Evolutionary conservation across 345 rosid species (phyloP), one percentile per base, ranked within the genome.

Genomic region (Carallia brachiata): DNA sequence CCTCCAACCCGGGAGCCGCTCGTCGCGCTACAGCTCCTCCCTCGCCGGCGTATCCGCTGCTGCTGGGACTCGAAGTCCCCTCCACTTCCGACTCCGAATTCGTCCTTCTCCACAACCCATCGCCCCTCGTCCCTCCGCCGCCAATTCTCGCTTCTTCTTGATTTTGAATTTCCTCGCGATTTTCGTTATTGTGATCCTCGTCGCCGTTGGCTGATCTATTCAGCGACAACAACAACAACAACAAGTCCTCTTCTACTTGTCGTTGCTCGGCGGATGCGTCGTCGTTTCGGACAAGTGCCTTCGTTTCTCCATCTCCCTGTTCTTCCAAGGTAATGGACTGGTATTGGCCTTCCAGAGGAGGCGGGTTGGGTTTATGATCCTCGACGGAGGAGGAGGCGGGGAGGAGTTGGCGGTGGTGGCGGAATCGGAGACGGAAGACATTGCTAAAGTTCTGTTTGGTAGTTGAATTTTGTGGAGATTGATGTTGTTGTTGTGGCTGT

Each of bases 31-130:
- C 97, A 90, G 53, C 92, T 95, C 56, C 97, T 86, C 94, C 88
- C 86, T 83, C 98, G 31, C 92, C 98, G 3, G 91, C 99, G 66
- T 92, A 95, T 9, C 99, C 97, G 39, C 99, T 92, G 63, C 97
- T 95, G 58, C 91, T 88, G 27, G 99, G 94, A 73, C 96, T 92
- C 40, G 82, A 72, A 65, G 84, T 88, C 63, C 78, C 83, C 40
- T 83, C 92, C 77, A 80, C 87, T 75, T 88, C 89, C 52, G 82
- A 69, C 73, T 83, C 91, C 75, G 81, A 80, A 65, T 81, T 86
- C 75, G 68, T 75, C 79, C 84, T 78, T 67, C 73, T 36, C 77
- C 77, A 72, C 27, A 59, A 68, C 77, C 64, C 73, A 18, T 66
- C 76, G 53, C 79, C 44, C 68, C 67, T 68, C 7, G 40, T 70